Conservation (phyloP, 108 stramenopile species). For the Ochromonas danica region DNA sequence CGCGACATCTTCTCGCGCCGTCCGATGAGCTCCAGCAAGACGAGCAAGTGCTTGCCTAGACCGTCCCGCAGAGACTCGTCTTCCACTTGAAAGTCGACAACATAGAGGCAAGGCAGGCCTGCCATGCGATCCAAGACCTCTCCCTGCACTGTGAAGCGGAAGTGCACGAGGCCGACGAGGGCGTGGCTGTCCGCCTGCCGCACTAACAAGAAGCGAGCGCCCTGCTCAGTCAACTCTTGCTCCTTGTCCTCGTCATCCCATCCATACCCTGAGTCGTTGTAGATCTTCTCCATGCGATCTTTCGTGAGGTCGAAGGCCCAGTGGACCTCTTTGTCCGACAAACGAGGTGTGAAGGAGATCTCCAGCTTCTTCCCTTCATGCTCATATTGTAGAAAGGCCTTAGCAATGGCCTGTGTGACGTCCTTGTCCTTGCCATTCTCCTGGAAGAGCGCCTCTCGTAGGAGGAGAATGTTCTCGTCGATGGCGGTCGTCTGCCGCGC, state of each 20-base stretch:
- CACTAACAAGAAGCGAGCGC: slow-evolving; percentile 36
- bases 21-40: slow-evolving; percentile 39
- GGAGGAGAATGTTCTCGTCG: slow-evolving; percentile 37
- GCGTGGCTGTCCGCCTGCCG: neutral
- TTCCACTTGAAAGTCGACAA: slow-evolving; percentile 21
- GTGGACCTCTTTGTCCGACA: slow-evolving; percentile 1
- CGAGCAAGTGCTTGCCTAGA: slow-evolving; percentile 36
- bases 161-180: slow-evolving; percentile 21
- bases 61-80: slow-evolving; percentile 28
- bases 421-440: slow-evolving; percentile 39
- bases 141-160: slow-evolving; percentile 43
- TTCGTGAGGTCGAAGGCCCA: slow-evolving; percentile 39
- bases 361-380: slow-evolving; percentile 20
- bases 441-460: slow-evolving; percentile 41
- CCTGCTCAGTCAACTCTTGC: slow-evolving; percentile 40
- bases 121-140: slow-evolving; percentile 42
- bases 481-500: slow-evolving; percentile 27
- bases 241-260: slow-evolving; percentile 54
- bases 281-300: slow-evolving; percentile 38
- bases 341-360: neutral
- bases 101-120: slow-evolving; percentile 34
- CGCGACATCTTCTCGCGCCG: slow-evolving; percentile 11
- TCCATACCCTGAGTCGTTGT: slow-evolving; percentile 50
- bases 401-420: slow-evolving; percentile 30
- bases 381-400: slow-evolving; percentile 40